Base-by-base conservation (phyloP, 306 rosid genomes). In the Phaseolus lunatus region DNA sequence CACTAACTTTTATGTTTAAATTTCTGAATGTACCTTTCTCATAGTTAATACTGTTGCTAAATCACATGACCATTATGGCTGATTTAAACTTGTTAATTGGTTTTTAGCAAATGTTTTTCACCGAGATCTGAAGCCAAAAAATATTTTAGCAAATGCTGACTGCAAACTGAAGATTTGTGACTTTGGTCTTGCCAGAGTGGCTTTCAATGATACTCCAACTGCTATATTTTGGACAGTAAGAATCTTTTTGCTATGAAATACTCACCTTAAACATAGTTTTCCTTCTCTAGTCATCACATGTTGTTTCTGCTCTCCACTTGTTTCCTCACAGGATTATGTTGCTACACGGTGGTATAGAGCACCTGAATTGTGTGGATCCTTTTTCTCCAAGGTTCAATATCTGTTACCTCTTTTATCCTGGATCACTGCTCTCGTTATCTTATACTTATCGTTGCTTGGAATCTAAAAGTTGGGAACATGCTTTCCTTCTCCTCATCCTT, bases 171-270 rank as follows among this genome's bases (percentile, higher is more conserved):
- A 92, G 90, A 88, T 92, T 77, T 92, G 97, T 31, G 97, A 92
- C 89, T 92, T 92, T 80, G 97, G 97, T 74, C 96, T 92, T 48
- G 97, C 97, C n/a, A 86, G 97, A 82, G 97, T 92, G 67, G 97
- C 97, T 73, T 92, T 92, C 76, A 87, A 89, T 73, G 97, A 92
- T 86, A 87, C 97, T 15, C 97, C 97, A 44, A 92, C 97, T 22
- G 96, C 97, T 81, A 92, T 92, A 78, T 92, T 92, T 86, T 92
- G 97, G 97, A 92, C 97, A 2, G 97, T 92, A 85, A 84, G 88
- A 84, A 47, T 20, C 16, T 78, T 75, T 75, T 57, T 33, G 8
- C 10, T 4, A 11, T 35, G 11, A 74, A 56, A 57, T 24, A 37
- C 50, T 27, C 20, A 13, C 10, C 72, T 62, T 58, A 45, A 74